Evolutionary conservation across 345 rosid genomes (phyloP).

Genomic region (Eucalyptus tenuipes): DNA sequence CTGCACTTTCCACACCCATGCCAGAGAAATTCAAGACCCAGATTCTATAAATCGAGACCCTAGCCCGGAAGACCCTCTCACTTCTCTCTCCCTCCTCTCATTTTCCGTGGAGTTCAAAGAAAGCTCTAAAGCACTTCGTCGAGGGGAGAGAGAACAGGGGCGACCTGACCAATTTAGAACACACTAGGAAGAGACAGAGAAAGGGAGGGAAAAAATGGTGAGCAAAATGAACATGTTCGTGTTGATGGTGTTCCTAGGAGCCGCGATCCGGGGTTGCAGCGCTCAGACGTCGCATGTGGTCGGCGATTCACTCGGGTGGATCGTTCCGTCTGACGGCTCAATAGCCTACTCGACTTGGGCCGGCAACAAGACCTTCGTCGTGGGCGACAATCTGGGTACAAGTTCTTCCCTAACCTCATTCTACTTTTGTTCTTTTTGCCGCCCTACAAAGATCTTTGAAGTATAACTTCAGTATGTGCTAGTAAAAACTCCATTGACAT

Average conservation of each 20-base stretch:
- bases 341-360: conserved; percentile 33
- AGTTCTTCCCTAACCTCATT: not conserved
- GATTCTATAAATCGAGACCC: not conserved
- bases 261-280: conserved; percentile 2
- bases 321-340: conserved; percentile 1
- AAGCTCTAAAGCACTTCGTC: not conserved
- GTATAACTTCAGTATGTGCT: not conserved
- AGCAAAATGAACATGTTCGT: not conserved
- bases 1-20: not conserved
- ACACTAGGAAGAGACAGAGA: conserved; percentile 7
- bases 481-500: not conserved
- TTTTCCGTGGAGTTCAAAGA: not conserved
- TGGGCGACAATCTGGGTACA: conserved; percentile 39
- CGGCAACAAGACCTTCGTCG: conserved; percentile 15
- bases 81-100: not conserved
- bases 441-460: not conserved
- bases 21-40: not conserved
- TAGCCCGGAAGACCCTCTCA: not conserved
- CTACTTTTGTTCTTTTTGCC: not conserved
- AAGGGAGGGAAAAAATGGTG: not conserved
- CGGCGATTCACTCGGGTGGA: conserved; percentile 25
- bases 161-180: conserved; percentile 11
- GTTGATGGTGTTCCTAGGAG: not conserved
- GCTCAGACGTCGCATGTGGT: conserved; percentile 21
- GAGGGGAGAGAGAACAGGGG: conserved; percentile 11